Percentiles rank a stretch among this genome's conserved stretches.
Evolutionary conservation across 2,329 filamentous ascomycete genomes (phyloP).

Genomic region (Claviceps sp.): DNA sequence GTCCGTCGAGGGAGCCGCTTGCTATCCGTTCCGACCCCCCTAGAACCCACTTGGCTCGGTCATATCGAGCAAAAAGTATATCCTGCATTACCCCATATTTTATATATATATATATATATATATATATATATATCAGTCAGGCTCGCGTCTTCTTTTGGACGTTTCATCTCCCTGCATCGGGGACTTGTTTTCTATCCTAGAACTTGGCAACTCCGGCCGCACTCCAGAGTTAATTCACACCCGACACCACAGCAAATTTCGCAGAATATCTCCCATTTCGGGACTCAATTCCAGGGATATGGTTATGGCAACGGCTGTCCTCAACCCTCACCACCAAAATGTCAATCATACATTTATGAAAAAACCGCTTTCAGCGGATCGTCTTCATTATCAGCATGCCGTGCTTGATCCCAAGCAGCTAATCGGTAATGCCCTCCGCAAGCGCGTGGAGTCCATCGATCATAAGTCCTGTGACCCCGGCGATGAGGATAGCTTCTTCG

Average conservation of each 20-base stretch:
- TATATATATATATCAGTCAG: slow-evolving; percentile 1
- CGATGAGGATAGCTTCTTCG: slow-evolving; percentile 96
- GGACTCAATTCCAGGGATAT: slow-evolving; percentile 32
- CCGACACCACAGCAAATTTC: neutral
- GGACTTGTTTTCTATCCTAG: slow-evolving; percentile 1
- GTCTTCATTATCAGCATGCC: slow-evolving; percentile 27
- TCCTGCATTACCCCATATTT: neutral
- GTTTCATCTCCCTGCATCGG: neutral
- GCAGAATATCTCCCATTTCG: neutral
- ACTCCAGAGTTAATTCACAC: no score
- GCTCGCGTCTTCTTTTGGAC: neutral
- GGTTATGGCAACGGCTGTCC: slow-evolving; percentile 50
- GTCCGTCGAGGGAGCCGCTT: slow-evolving; percentile 78
- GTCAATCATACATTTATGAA: slow-evolving; percentile 34
- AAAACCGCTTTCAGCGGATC: slow-evolving; percentile 25
- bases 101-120: slow-evolving; percentile 1
- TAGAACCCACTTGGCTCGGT: slow-evolving; percentile 46
- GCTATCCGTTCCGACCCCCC: slow-evolving; percentile 90
- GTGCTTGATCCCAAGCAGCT: slow-evolving; percentile 53
- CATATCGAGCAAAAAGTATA: slow-evolving; percentile 1
- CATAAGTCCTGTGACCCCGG: slow-evolving; percentile 79
- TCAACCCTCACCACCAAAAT: slow-evolving; percentile 38
- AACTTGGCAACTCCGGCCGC: slow-evolving; percentile 1
- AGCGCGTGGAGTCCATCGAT: slow-evolving; percentile 72
- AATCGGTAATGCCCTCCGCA: slow-evolving; percentile 76